phyloP scores from a whole-genome alignment of 345 rosid genomes.

The Turnera subulata region DNA sequence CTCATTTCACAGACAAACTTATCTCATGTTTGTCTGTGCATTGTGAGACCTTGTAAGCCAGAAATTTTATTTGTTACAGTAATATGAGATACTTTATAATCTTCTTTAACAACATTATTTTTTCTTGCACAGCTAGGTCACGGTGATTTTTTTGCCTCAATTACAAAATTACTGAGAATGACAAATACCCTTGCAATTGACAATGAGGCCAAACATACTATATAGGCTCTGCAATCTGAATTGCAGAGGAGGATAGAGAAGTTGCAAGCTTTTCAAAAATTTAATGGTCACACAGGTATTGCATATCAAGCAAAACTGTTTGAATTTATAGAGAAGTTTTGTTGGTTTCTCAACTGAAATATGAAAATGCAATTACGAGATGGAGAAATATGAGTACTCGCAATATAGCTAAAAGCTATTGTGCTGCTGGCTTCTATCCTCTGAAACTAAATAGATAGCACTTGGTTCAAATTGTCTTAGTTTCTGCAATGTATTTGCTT shows the following conservation, averaged over 20 bases:
- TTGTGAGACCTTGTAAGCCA: background rate
- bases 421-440: too few relatives aligned
- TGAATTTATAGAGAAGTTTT: too few relatives aligned
- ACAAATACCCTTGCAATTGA: conserved; percentile 90
- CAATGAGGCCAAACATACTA: conserved; percentile 91
- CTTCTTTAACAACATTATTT: conserved; percentile 2
- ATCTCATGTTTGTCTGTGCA: too few relatives aligned
- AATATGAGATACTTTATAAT: conserved; percentile 9
- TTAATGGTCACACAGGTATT: conserved; percentile 81
- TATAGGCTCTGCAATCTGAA: conserved; percentile 84
- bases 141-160: conserved; percentile 85
- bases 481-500: too few relatives aligned
- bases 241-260: conserved; percentile 87
- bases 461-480: too few relatives aligned
- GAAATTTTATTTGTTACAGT: conserved; percentile 6
- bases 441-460: too few relatives aligned
- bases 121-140: conserved; percentile 72
- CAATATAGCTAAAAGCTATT: too few relatives aligned
- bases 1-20: too few relatives aligned
- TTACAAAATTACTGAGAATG: conserved; percentile 86
- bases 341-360: too few relatives aligned
- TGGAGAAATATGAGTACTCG: too few relatives aligned
- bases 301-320: conserved; percentile 5
- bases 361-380: too few relatives aligned
- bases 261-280: conserved; percentile 85